These are phyloP conservation scores for Aspergillus nidulans DNA, from an alignment of 495 filamentous ascomycete species.

Conservation along the genomic window DNA sequence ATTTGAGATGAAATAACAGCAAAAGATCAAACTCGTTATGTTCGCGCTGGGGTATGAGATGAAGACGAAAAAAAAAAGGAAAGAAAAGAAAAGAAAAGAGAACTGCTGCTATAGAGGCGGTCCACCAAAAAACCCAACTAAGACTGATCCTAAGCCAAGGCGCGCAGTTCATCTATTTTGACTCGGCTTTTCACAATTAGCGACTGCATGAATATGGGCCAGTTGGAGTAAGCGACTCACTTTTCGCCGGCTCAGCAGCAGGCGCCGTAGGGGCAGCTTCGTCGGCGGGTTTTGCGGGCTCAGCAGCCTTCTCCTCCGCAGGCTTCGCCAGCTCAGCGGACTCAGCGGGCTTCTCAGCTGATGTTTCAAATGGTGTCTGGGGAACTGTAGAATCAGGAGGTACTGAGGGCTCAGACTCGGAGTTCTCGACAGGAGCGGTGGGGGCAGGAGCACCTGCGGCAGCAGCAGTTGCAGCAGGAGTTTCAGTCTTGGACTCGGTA, in stretches of 20 bases:
- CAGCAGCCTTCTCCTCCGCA: constrained; percentile 2
- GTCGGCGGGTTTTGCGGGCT: constrained; percentile 11
- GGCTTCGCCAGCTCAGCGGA: background rate
- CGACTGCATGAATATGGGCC: background rate
- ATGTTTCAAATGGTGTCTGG: constrained; percentile 6
- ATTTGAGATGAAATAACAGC: constrained; percentile 6
- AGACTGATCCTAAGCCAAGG: background rate
- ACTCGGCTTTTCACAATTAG: constrained; percentile 5
- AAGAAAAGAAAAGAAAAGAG: background rate
- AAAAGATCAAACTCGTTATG: constrained; percentile 6
- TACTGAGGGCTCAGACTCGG: constrained; percentile 5
- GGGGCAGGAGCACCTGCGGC: background rate
- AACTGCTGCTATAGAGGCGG: constrained; percentile 6
- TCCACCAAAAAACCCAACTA: background rate
- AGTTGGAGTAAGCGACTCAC: constrained; percentile 9
- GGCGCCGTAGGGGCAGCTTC: background rate
- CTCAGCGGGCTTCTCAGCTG: background rate
- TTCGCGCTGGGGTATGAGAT: constrained; percentile 21
- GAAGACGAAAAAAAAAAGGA: background rate
- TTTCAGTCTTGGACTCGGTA: constrained; percentile 9
- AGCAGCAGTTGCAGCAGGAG: constrained; percentile 5
- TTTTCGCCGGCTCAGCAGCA: constrained; percentile 15
- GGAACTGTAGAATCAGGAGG: constrained; percentile 5
- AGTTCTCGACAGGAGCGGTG: constrained; percentile 10
- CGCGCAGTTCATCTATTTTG: constrained; percentile 8